Conservation (phyloP, 768 basidiomycete genomes). For the Suillus sp. region DNA sequence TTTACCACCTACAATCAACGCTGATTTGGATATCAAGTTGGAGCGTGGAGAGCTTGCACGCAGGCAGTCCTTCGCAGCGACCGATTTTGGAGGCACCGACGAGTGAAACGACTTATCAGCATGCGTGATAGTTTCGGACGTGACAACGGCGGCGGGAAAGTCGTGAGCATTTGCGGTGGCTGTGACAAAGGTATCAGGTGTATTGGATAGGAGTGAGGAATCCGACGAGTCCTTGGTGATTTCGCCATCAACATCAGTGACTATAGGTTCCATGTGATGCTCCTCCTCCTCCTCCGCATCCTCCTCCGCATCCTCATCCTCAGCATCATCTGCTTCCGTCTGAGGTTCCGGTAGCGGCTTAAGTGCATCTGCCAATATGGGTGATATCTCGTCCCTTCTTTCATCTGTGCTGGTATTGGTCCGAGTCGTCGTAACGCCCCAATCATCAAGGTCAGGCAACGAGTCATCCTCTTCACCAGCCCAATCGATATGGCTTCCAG, state of each 20-base stretch:
- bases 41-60: slow-evolving; percentile 18
- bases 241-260: slow-evolving; percentile 14
- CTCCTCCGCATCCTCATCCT: slow-evolving; percentile 19
- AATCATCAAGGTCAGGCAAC: slow-evolving; percentile 83
- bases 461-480: slow-evolving; percentile 83
- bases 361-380: slow-evolving; percentile 65
- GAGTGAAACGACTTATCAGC: slow-evolving; percentile 40
- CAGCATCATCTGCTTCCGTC: slow-evolving; percentile 26
- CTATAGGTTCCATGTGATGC: slow-evolving; percentile 26
- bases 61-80: slow-evolving; percentile 24
- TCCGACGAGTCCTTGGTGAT: slow-evolving; percentile 11
- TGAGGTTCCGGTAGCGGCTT: slow-evolving; percentile 57
- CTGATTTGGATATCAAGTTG: slow-evolving; percentile 18
- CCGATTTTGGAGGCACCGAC: slow-evolving; percentile 51
- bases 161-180: slow-evolving; percentile 20
- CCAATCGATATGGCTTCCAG: slow-evolving; percentile 86
- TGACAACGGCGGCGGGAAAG: slow-evolving; percentile 14
- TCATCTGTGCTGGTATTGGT: slow-evolving; percentile 27
- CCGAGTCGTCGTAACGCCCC: slow-evolving; percentile 61
- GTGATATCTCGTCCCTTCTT: slow-evolving; percentile 55
- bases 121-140: slow-evolving; percentile 14
- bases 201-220: slow-evolving; percentile 13
- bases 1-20: slow-evolving; percentile 14
- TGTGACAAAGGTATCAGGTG: slow-evolving; percentile 5
- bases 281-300: slow-evolving; percentile 17